Evolutionary conservation across 257 asterid species (phyloP).

Genomic region (Solanum clarkiae): DNA sequence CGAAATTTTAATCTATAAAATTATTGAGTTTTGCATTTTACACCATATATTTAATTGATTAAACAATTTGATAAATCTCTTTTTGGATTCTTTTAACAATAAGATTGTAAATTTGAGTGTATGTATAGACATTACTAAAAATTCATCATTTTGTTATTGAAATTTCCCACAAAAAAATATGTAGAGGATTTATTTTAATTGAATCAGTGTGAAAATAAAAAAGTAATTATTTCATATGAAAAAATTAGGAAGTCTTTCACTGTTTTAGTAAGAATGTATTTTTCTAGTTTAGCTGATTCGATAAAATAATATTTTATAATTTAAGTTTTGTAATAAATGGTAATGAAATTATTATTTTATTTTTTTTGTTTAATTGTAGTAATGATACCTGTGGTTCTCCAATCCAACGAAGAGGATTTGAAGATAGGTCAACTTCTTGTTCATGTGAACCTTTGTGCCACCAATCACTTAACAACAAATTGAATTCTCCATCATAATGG

Average conservation of each 20-base stretch:
- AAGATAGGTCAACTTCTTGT: slow-evolving; percentile 63
- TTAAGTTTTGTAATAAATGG: no score
- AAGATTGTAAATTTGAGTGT: not conserved
- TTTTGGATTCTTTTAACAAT: not conserved
- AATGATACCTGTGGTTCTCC: slow-evolving; percentile 71
- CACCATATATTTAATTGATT: not conserved
- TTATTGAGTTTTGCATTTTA: not conserved
- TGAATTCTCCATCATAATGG: slow-evolving; percentile 58
- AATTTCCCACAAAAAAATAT: no score
- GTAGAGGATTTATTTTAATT: not conserved
- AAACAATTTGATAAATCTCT: not conserved
- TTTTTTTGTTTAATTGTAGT: not conserved
- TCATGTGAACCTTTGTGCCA: slow-evolving; percentile 62
- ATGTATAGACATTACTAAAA: not conserved
- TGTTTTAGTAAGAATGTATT: no score
- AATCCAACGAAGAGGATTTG: slow-evolving; percentile 75
- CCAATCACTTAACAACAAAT: slow-evolving; percentile 64
- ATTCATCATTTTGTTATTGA: not conserved
- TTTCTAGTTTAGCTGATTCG: no score
- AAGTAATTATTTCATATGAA: not conserved
- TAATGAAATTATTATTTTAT: no score
- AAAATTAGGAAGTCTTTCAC: no score
- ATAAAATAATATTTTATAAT: not conserved
- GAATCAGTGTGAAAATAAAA: not conserved
- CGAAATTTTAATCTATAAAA: no score